These are phyloP conservation scores for Uncinocarpus reesii DNA, from an alignment of 2,329 filamentous ascomycete genomes.

Conservation along the genomic window DNA sequence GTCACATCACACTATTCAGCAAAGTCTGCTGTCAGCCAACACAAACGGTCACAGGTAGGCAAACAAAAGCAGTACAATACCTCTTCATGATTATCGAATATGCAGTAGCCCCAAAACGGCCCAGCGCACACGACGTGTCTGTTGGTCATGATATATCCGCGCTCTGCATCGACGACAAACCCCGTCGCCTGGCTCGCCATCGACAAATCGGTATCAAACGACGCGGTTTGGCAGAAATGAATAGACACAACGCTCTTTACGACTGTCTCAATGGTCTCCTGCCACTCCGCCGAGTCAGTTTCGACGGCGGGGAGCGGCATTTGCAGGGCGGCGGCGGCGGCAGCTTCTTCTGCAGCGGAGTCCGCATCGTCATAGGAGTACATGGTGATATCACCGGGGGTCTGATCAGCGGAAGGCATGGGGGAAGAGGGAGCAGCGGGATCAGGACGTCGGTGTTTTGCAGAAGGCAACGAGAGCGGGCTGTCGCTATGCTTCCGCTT, in stretches of 20 bases:
- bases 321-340: slow-evolving; percentile 30
- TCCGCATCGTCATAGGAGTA: slow-evolving; percentile 20
- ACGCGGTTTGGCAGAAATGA: slow-evolving; percentile 94
- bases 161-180: slow-evolving; percentile 91
- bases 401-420: slow-evolving; percentile 33
- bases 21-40: neutral
- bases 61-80: slow-evolving; percentile 25
- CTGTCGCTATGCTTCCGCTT: slow-evolving; percentile 49
- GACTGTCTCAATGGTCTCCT: slow-evolving; percentile 86
- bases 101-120: slow-evolving; percentile 95
- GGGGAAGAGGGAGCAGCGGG: slow-evolving; percentile 25
- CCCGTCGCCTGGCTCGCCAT: slow-evolving; percentile 92
- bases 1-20: slow-evolving; percentile 70
- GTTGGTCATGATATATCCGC: slow-evolving; percentile 80
- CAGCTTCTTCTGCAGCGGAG: slow-evolving; percentile 34
- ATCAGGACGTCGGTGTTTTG: slow-evolving; percentile 47
- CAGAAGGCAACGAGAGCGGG: slow-evolving; percentile 39
- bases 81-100: slow-evolving; percentile 96
- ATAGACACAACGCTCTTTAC: slow-evolving; percentile 97
- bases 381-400: slow-evolving; percentile 30
- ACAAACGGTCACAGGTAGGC: neutral
- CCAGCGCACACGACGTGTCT: slow-evolving; percentile 89
- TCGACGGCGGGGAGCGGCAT: slow-evolving; percentile 12
- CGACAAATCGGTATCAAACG: slow-evolving; percentile 93
- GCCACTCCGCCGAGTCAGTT: slow-evolving; percentile 73